Percentiles rank a stretch among this genome's conserved stretches.
phyloP scores from a whole-genome alignment of 176 grass and related monocot genomes.

The Aegilops tauschii region DNA sequence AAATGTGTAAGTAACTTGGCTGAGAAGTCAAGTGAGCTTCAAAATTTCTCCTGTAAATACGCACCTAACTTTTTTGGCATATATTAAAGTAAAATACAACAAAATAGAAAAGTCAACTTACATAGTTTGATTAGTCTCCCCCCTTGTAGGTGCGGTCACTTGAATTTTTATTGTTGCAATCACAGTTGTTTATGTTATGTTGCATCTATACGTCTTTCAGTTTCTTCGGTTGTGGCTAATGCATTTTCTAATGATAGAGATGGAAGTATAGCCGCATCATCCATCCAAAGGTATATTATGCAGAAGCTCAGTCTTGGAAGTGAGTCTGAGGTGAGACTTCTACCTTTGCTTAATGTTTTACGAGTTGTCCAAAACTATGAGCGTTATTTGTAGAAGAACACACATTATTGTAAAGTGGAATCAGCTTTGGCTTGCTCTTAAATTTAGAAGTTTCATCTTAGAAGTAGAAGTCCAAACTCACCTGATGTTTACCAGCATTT shows the following conservation, averaged over 20 bases:
- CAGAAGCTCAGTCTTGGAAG: conserved; percentile 73
- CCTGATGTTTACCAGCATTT: not conserved
- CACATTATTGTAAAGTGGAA: not conserved
- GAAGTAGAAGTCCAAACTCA: conserved; percentile 2
- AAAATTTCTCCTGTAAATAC: conserved; percentile 8
- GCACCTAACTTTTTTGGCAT: not conserved
- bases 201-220: not conserved
- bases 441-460: not conserved
- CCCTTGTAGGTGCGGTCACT: not conserved
- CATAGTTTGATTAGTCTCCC: conserved; percentile 6
- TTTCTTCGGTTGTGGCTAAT: conserved; percentile 22
- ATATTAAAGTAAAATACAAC: not conserved
- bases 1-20: not conserved
- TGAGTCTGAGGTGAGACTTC: conserved; percentile 61
- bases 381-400: not conserved
- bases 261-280: conserved; percentile 70
- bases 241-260: conserved; percentile 51
- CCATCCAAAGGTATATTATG: conserved; percentile 75
- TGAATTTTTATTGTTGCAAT: not conserved
- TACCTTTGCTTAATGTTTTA: conserved; percentile 5
- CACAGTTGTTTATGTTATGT: conserved; percentile 21
- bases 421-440: not conserved
- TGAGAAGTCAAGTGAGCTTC: not conserved
- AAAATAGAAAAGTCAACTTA: not conserved
- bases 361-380: not conserved